Conservation (phyloP, 345 rosid species). For the Eutrema heterophyllum region DNA sequence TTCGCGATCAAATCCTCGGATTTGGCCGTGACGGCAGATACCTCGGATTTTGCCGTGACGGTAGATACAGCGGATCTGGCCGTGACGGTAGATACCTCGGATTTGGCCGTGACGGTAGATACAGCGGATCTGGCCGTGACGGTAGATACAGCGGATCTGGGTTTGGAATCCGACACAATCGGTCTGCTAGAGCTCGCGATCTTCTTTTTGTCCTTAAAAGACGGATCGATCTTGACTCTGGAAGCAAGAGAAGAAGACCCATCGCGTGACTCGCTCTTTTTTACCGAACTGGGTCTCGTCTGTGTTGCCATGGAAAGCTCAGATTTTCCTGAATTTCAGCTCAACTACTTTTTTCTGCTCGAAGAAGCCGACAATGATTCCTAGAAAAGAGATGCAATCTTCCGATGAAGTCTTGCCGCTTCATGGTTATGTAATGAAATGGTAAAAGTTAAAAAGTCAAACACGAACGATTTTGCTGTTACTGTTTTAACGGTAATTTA, state of each 20-base stretch:
- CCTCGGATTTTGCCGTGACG: slow-evolving; percentile 48
- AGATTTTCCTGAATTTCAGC: slow-evolving; percentile 1
- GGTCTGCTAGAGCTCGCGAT: slow-evolving; percentile 45
- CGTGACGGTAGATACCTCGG: slow-evolving; percentile 33
- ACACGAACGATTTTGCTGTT: background rate
- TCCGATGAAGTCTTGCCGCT: slow-evolving; percentile 20
- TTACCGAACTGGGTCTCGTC: slow-evolving; percentile 40
- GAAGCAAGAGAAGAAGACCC: slow-evolving; percentile 41
- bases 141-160: slow-evolving; percentile 37
- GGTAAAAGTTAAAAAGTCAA: slow-evolving; percentile 5
- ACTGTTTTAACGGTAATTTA: slow-evolving; percentile 18
- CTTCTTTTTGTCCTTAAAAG: slow-evolving; percentile 48
- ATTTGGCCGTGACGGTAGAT: no score
- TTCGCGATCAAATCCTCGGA: slow-evolving; percentile 37
- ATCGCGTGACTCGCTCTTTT: slow-evolving; percentile 49
- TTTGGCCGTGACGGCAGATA: no score
- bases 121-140: slow-evolving; percentile 51
- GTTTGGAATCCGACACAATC: slow-evolving; percentile 38
- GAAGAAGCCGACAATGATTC: background rate
- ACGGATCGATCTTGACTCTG: slow-evolving; percentile 36
- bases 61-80: slow-evolving; percentile 37
- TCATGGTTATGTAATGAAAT: slow-evolving; percentile 19
- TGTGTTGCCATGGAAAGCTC: slow-evolving; percentile 43
- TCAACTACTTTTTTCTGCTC: background rate
- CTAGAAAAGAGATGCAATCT: background rate